These are phyloP conservation scores for Solanum chiquidenum DNA, from an alignment of 257 asterid genomes.

Conservation along the genomic window DNA sequence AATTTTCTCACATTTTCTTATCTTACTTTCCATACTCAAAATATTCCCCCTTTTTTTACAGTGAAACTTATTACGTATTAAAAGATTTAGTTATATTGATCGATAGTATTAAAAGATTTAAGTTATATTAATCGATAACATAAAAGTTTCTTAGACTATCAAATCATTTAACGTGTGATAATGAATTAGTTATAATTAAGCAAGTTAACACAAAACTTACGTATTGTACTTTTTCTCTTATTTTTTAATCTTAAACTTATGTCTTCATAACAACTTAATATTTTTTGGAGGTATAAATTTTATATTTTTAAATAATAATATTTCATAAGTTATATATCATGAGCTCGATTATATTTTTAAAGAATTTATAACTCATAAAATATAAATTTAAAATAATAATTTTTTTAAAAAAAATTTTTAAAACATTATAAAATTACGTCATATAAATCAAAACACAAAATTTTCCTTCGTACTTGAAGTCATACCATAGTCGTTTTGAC, in stretches of 20 bases:
- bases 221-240: not conserved
- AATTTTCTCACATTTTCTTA: not conserved
- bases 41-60: not conserved
- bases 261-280: too few species aligned
- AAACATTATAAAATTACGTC: too few species aligned
- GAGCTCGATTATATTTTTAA: too few species aligned
- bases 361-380: too few species aligned
- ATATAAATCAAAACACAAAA: too few species aligned
- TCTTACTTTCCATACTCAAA: not conserved
- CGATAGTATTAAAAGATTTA: not conserved
- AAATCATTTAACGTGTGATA: too few species aligned
- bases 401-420: too few species aligned
- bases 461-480: not conserved
- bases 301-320: not conserved
- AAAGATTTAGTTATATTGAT: not conserved
- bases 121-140: not conserved
- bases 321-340: not conserved
- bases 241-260: too few species aligned
- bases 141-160: not conserved
- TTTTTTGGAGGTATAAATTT: not conserved
- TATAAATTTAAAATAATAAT: too few species aligned
- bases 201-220: not conserved
- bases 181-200: too few species aligned
- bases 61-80: not conserved
- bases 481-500: not conserved